Base-by-base conservation (phyloP, 257 asterid species). In the Plantago elongata region DNA sequence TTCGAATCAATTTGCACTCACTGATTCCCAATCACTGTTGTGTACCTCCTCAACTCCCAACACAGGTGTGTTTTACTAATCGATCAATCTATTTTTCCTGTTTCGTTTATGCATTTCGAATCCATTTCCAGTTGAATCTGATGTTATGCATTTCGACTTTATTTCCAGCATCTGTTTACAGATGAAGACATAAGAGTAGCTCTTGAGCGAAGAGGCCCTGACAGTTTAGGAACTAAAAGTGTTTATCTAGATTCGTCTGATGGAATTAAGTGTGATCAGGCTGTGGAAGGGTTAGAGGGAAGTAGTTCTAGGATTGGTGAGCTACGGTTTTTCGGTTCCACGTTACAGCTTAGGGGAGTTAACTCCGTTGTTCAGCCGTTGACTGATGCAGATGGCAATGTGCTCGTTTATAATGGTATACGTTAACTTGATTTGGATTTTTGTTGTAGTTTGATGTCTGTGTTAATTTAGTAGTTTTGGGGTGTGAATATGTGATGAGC, bases 391-490 rank as follows among this genome's bases (percentile, higher is more conserved):
- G 77, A 75, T 17, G 84, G 85, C 73, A 89, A 89, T 82, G 79
- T 89, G 68, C 96, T 92, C 70, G 92, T 87, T 61, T 92, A 86
- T 64, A 92, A 89, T 63, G 99, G 99, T 92, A 84, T 22, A 1
- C 27, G 27, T 49, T 42, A 40, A 17, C 42, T 44, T 43, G 18
- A 17, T 22, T 43, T 17, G 1, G 1, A 30, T 5, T 58, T 13
- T 11, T 58, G 16, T 22, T 16, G 37, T 30, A 27, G 42, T 16
- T 46, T 42, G 56, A 68, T 45, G 55, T 43, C 0, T 55, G 47
- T 29, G 30, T 38, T 14, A 37, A 42, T 59, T 55, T 67, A n/a
- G 29, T 37, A 34, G 61, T 3, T 56, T 30, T 29, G 61, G 45
- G 14, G 30, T 29, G 54, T 15, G 18, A 15, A 6, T 13, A 18